A percentile compares a stretch with the other conserved stretches of the same genome.
These are phyloP conservation scores for Oryza meridionalis DNA, from an alignment of 176 grass and related monocot genomes.

Conservation along the genomic window DNA sequence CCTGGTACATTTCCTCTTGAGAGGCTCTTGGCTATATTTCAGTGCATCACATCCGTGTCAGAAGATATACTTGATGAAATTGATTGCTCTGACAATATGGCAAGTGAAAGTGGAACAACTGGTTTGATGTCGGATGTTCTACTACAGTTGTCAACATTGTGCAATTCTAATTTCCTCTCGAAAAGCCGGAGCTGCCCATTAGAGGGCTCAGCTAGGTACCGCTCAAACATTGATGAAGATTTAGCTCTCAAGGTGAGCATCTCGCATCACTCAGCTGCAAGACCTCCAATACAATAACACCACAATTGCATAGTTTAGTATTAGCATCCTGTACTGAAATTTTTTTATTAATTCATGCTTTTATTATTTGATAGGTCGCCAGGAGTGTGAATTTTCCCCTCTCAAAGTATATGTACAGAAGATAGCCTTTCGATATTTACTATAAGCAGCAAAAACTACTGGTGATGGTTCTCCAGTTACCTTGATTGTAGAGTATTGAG, in stretches of 20 bases:
- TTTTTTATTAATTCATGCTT: constrained; percentile 42
- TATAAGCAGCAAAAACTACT: constrained; percentile 28
- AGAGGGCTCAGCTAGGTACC: constrained; percentile 82
- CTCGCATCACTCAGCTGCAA: constrained; percentile 12
- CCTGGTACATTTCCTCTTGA: constrained; percentile 92
- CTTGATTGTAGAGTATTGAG: constrained; percentile 26
- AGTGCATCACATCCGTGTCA: constrained; percentile 86
- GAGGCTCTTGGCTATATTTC: constrained; percentile 94
- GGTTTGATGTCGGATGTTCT: constrained; percentile 85
- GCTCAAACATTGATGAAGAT: constrained; percentile 92
- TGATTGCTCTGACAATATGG: constrained; percentile 39
- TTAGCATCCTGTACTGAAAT: background rate
- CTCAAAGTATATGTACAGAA: constrained; percentile 95
- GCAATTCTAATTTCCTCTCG: constrained; percentile 91
- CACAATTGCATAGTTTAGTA: background rate
- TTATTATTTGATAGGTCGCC: constrained; percentile 71
- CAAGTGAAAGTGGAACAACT: constrained; percentile 40
- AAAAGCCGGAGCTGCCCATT: constrained; percentile 85
- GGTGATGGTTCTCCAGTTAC: constrained; percentile 26
- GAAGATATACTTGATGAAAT: constrained; percentile 61
- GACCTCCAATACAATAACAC: background rate
- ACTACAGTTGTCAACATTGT: constrained; percentile 90
- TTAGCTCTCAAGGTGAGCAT: constrained; percentile 85
- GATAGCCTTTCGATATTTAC: constrained; percentile 55
- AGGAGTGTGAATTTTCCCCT: constrained; percentile 87